phyloP scores from a whole-genome alignment of 768 basidiomycete species.

The Tricholoma sp. region DNA sequence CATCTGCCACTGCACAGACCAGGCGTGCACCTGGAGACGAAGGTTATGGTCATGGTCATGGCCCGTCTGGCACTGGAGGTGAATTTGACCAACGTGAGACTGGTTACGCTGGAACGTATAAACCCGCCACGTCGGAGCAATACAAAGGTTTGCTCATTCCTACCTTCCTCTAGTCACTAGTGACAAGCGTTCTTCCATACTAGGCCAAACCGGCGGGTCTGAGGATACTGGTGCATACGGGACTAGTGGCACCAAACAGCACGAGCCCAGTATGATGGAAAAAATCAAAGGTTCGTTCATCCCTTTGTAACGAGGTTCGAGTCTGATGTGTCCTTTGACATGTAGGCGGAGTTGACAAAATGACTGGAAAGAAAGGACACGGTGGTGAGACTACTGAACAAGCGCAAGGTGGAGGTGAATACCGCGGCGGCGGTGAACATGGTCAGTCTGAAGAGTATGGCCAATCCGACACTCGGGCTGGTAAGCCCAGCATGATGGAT shows the following conservation, averaged over 20 bases:
- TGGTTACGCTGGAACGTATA: not conserved
- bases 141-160: conserved; percentile 3
- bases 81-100: conserved; percentile 3
- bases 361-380: not conserved
- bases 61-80: conserved; percentile 3
- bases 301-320: not conserved
- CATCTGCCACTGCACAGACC: not conserved
- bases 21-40: conserved; percentile 10
- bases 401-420: not conserved
- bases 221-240: no score
- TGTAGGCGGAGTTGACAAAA: not conserved
- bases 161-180: not conserved
- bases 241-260: not conserved
- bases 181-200: not conserved
- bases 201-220: not conserved
- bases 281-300: conserved; percentile 11
- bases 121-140: conserved; percentile 14
- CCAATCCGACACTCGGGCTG: not conserved
- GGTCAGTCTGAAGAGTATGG: not conserved
- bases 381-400: not conserved
- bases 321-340: not conserved
- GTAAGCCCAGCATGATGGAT: conserved; percentile 12
- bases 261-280: conserved; percentile 11
- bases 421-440: no score
- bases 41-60: conserved; percentile 6